Conservation (phyloP, 2,329 filamentous ascomycete species). For the Aspergillus arachidicola region DNA sequence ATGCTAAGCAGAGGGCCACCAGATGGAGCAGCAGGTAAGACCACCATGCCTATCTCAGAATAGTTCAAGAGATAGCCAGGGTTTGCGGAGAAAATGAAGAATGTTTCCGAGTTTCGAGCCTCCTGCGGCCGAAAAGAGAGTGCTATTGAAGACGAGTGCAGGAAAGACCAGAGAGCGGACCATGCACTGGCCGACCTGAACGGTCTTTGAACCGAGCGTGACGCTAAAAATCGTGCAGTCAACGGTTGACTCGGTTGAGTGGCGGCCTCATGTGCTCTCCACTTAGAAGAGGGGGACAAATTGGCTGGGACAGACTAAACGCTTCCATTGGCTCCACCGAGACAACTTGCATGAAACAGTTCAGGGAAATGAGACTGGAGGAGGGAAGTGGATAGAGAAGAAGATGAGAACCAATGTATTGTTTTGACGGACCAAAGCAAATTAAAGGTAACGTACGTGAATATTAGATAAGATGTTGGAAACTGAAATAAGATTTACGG, state of each 20-base stretch:
- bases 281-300: conserved; percentile 14
- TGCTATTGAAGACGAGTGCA: conserved; percentile 15
- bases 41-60: conserved; percentile 14
- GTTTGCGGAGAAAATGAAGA: conserved; percentile 21
- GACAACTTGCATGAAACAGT: conserved; percentile 22
- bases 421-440: neutral
- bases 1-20: conserved; percentile 3
- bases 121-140: conserved; percentile 18
- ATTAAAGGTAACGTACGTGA: neutral
- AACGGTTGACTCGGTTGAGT: conserved; percentile 14
- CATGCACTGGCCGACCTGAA: conserved; percentile 21
- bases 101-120: conserved; percentile 20
- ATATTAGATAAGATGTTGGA: neutral
- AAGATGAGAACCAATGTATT: neutral
- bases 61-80: conserved; percentile 17
- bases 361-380: conserved; percentile 15
- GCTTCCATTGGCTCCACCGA: conserved; percentile 15
- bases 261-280: conserved; percentile 14
- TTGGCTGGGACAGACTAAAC: conserved; percentile 8
- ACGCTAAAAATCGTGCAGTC: conserved; percentile 21
- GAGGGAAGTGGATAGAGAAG: neutral
- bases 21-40: conserved; percentile 14
- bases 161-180: conserved; percentile 24
- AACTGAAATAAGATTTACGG: neutral
- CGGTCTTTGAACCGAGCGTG: conserved; percentile 21